phyloP scores from a whole-genome alignment of 2,329 filamentous ascomycete species.

The Paracoccidioides lutzii region DNA sequence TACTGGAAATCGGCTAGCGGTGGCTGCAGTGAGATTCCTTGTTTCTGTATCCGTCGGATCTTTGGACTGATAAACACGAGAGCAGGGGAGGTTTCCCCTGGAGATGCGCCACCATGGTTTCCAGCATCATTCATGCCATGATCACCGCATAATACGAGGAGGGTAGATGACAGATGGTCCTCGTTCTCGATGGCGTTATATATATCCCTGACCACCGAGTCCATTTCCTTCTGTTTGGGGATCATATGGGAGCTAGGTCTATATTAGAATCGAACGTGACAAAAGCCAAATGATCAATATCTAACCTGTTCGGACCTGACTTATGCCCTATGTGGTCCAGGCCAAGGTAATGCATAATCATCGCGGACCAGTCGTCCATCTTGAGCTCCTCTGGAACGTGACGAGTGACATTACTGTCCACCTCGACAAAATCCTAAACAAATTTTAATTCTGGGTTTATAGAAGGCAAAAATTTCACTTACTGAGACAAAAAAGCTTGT shows the following conservation, averaged over 20 bases:
- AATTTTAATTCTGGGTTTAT: constrained; percentile 8
- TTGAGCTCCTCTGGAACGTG: constrained; percentile 67
- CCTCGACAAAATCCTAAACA: constrained; percentile 81
- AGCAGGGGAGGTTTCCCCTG: constrained; percentile 87
- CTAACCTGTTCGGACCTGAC: constrained; percentile 66
- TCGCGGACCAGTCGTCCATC: constrained; percentile 73
- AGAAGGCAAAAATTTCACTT: constrained; percentile 28
- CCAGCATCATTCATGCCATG: constrained; percentile 99
- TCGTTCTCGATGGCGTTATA: constrained; percentile 61
- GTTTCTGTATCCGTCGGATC: constrained; percentile 44
- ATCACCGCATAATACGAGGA: constrained; percentile 81
- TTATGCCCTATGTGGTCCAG: constrained; percentile 98
- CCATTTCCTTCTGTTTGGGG: constrained; percentile 91
- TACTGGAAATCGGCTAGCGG: constrained; percentile 63
- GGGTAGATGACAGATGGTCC: constrained; percentile 58
- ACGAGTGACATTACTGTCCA: constrained; percentile 92
- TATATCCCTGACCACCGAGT: constrained; percentile 61
- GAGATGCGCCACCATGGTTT: constrained; percentile 87
- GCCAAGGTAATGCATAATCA: constrained; percentile 91
- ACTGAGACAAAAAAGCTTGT: constrained; percentile 97
- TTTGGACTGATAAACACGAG: constrained; percentile 84
- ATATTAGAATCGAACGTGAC: constrained; percentile 11
- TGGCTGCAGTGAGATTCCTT: constrained; percentile 40
- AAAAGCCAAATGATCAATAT: not conserved
- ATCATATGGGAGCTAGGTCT: constrained; percentile 65